Conservation (phyloP, 2,329 filamentous ascomycete genomes). For the Neospermospora avenae region DNA sequence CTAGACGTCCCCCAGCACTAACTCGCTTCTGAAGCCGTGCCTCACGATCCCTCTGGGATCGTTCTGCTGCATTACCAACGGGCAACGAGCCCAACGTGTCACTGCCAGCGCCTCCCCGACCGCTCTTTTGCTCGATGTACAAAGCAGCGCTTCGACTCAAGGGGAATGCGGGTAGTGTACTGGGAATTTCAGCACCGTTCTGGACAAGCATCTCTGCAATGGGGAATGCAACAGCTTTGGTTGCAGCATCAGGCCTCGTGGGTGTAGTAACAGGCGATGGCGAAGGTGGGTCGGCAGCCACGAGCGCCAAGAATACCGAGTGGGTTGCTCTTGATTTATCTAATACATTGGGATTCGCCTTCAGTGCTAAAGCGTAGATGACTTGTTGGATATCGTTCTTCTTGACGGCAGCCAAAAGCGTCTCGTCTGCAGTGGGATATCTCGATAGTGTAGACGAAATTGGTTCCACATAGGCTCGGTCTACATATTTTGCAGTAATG, state of each 20-base stretch:
- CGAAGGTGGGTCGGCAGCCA: constrained; percentile 84
- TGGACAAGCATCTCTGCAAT: constrained; percentile 89
- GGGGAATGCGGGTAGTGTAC: constrained; percentile 73
- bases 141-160: constrained; percentile 75
- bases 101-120: constrained; percentile 40
- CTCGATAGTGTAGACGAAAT: constrained; percentile 72
- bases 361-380: constrained; percentile 82
- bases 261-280: constrained; percentile 52
- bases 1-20: constrained; percentile 71
- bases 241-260: constrained; percentile 39
- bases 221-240: constrained; percentile 68
- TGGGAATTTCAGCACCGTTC: constrained; percentile 87
- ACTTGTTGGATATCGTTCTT: constrained; percentile 94
- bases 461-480: constrained; percentile 75
- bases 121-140: constrained; percentile 78
- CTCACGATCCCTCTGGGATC: constrained; percentile 61
- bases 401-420: constrained; percentile 87
- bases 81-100: constrained; percentile 65
- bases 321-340: constrained; percentile 88
- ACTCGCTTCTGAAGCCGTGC: constrained; percentile 72
- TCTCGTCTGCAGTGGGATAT: constrained; percentile 79
- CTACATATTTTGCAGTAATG: constrained; percentile 92
- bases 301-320: constrained; percentile 84
- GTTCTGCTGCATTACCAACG: constrained; percentile 45
- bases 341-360: constrained; percentile 79